These are phyloP conservation scores for Venustampulla echinocandica DNA, from an alignment of 495 filamentous ascomycete genomes.

Conservation along the genomic window DNA sequence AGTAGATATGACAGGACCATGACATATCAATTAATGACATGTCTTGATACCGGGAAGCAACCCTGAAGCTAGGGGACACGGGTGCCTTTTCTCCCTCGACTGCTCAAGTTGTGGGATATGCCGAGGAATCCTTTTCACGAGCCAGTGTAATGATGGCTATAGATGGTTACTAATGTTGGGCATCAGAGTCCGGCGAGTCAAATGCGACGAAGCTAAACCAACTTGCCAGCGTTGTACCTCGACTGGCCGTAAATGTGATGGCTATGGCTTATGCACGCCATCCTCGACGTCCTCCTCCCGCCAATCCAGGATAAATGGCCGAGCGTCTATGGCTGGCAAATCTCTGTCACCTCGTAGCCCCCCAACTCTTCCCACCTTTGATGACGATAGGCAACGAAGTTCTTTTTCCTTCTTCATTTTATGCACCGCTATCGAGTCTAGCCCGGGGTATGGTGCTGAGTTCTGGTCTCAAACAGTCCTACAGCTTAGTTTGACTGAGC, in stretches of 20 bases:
- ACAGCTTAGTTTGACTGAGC: not conserved
- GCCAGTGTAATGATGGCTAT: too few species aligned
- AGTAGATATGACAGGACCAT: too few species aligned
- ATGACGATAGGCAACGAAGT: not conserved
- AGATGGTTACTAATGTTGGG: not conserved
- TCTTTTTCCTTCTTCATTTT: not conserved
- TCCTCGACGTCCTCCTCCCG: not conserved
- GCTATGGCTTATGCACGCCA: not conserved
- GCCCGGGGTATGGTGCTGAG: not conserved
- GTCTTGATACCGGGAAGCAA: too few species aligned
- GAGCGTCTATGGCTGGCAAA: too few species aligned
- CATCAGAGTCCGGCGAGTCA: conserved; percentile 1
- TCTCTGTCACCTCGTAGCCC: not conserved
- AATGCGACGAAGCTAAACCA: conserved; percentile 6
- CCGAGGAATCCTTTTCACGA: too few species aligned
- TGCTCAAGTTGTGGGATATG: too few species aligned
- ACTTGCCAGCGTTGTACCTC: not conserved
- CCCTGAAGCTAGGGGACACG: too few species aligned
- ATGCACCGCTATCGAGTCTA: not conserved
- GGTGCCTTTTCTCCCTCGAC: not conserved
- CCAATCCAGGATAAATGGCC: too few species aligned
- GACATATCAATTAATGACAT: too few species aligned
- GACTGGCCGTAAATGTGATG: not conserved
- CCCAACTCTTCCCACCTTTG: not conserved
- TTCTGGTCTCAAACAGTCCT: not conserved